Conservation (phyloP, 108 stramenopile species). For the Nitzschia putrida region DNA sequence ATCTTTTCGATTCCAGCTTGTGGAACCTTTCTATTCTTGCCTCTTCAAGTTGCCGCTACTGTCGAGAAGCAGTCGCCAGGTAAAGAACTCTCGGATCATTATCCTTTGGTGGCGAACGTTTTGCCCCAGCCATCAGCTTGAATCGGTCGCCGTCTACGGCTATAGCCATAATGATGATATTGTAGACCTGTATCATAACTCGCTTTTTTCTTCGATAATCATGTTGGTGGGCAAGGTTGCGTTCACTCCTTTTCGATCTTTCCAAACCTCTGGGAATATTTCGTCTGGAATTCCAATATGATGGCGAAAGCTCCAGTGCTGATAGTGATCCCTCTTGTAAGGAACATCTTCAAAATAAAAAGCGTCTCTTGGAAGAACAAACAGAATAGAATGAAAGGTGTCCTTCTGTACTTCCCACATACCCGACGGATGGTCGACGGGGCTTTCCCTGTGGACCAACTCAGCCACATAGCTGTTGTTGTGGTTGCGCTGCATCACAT, state of each 20-base stretch:
- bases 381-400: constrained; percentile 24
- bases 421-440: not conserved
- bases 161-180: constrained; percentile 1
- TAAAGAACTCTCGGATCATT: constrained; percentile 35
- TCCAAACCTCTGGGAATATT: constrained; percentile 50
- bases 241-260: not conserved
- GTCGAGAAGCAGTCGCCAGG: constrained; percentile 16
- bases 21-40: constrained; percentile 2
- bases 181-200: not conserved
- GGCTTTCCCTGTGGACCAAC: constrained; percentile 31
- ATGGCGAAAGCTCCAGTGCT: constrained; percentile 66
- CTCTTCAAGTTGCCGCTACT: not conserved
- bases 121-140: not conserved
- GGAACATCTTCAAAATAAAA: constrained; percentile 48
- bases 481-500: constrained; percentile 35
- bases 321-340: constrained; percentile 41
- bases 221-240: no score
- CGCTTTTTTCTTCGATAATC: not conserved
- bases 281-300: constrained; percentile 79
- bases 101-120: constrained; percentile 18
- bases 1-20: constrained; percentile 16
- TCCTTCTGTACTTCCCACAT: constrained; percentile 1
- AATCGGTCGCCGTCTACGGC: not conserved
- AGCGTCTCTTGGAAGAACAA: constrained; percentile 42
- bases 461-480: constrained; percentile 59